phyloP scores from a whole-genome alignment of 2,329 filamentous ascomycete genomes.

The Remersonia thermophila region DNA sequence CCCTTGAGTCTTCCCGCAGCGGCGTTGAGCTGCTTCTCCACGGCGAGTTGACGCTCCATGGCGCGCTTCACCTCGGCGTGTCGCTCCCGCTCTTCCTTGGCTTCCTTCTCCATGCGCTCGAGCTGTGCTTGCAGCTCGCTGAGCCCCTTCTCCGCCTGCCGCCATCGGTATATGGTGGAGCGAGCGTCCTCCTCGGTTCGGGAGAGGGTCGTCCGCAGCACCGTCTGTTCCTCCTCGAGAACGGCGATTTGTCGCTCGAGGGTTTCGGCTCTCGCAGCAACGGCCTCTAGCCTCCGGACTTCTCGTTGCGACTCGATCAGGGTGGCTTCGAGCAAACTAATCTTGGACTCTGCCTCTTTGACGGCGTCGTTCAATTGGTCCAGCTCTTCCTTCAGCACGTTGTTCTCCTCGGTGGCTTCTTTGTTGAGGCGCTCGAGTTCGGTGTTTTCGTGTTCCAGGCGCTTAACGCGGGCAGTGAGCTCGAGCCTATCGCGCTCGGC shows the following conservation, averaged over 20 bases:
- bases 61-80: slow-evolving; percentile 70
- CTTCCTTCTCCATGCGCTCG: slow-evolving; percentile 76
- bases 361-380: slow-evolving; percentile 73
- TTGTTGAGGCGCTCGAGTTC: slow-evolving; percentile 67
- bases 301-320: slow-evolving; percentile 68
- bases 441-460: slow-evolving; percentile 62
- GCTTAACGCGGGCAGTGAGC: slow-evolving; percentile 60
- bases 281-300: slow-evolving; percentile 58
- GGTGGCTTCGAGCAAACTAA: slow-evolving; percentile 63
- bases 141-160: slow-evolving; percentile 69
- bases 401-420: slow-evolving; percentile 70
- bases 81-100: slow-evolving; percentile 64
- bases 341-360: slow-evolving; percentile 65
- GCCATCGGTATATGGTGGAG: slow-evolving; percentile 71
- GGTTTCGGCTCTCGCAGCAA: slow-evolving; percentile 61
- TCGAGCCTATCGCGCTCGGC: slow-evolving; percentile 72
- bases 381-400: slow-evolving; percentile 66
- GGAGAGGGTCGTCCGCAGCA: slow-evolving; percentile 55
- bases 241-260: slow-evolving; percentile 69
- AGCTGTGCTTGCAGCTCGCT: slow-evolving; percentile 73
- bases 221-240: slow-evolving; percentile 70
- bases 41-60: slow-evolving; percentile 70
- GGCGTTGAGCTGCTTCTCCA: slow-evolving; percentile 70
- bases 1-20: slow-evolving; percentile 72
- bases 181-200: slow-evolving; percentile 62